Conservation (phyloP, 1,284 basidiomycete species). For the Leccinum fuscescens region DNA sequence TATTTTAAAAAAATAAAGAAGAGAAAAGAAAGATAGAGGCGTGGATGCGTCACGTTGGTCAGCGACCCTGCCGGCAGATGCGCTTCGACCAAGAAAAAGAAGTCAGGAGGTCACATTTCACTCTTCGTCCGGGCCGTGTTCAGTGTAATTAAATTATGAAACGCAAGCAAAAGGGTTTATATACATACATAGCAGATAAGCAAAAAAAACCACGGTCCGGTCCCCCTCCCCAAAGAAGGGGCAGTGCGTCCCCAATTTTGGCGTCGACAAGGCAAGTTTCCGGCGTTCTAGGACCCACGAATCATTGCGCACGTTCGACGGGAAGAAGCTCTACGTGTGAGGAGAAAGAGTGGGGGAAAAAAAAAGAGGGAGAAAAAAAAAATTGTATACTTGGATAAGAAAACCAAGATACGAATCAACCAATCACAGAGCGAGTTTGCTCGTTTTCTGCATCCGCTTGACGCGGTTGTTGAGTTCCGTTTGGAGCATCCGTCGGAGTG, state of each 20-base stretch:
- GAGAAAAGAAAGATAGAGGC: neutral
- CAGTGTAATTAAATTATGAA: conserved; percentile 9
- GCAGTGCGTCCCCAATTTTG: neutral
- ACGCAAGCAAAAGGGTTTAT: conserved; percentile 1
- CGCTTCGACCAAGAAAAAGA: neutral
- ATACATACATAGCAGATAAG: neutral
- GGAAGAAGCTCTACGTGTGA: neutral
- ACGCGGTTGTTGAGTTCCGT: conserved; percentile 58
- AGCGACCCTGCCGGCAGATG: conserved; percentile 17
- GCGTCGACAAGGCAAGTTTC: neutral
- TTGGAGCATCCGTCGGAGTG: conserved; percentile 49
- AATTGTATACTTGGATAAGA: neutral
- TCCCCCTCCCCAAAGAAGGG: neutral
- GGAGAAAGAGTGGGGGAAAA: neutral
- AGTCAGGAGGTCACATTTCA: conserved; percentile 5
- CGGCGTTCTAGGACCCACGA: neutral
- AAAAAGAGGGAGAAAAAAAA: neutral
- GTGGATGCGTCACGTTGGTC: neutral
- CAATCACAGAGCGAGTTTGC: conserved; percentile 24
- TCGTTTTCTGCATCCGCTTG: conserved; percentile 63
- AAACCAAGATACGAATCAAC: neutral
- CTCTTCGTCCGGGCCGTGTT: conserved; percentile 5
- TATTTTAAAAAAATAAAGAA: neutral
- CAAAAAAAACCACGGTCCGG: neutral
- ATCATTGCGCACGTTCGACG: neutral